A percentile compares a stretch with the other conserved stretches of the same genome.
These are phyloP conservation scores for Macrophomina tecta DNA, from an alignment of 2,329 filamentous ascomycete genomes.

Conservation along the genomic window DNA sequence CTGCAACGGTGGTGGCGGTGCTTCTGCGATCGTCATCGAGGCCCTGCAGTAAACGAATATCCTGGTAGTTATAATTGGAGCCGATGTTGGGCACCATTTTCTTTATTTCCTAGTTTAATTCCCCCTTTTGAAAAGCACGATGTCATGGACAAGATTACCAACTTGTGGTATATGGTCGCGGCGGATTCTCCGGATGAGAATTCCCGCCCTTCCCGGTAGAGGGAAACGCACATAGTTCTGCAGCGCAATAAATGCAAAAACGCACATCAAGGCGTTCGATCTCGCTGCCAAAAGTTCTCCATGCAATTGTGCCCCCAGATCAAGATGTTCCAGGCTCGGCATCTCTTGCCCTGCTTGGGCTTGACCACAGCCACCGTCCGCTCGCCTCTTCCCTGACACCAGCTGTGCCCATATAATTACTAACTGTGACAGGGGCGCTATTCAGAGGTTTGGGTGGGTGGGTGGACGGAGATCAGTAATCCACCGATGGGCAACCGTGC, in stretches of 20 bases:
- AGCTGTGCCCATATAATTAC: too few species aligned
- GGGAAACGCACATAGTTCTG: slow-evolving; percentile 7
- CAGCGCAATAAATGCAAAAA: slow-evolving; percentile 4
- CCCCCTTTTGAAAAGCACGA: slow-evolving; percentile 10
- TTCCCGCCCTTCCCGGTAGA: neutral
- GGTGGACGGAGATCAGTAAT: too few species aligned
- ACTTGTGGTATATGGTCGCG: slow-evolving; percentile 12
- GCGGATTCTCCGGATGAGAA: slow-evolving; percentile 3
- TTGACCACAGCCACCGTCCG: too few species aligned
- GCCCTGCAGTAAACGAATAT: slow-evolving; percentile 40
- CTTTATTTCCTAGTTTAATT: slow-evolving; percentile 19
- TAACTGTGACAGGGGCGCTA: too few species aligned
- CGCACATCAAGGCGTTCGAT: neutral
- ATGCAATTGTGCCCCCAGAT: neutral
- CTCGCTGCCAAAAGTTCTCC: neutral
- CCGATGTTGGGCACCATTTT: neutral
- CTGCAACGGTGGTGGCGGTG: slow-evolving; percentile 97
- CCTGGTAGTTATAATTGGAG: neutral
- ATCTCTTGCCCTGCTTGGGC: neutral
- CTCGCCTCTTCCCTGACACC: too few species aligned
- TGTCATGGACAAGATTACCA: slow-evolving; percentile 23
- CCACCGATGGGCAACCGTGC: too few species aligned
- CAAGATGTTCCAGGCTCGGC: too few species aligned
- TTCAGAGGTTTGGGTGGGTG: too few species aligned
- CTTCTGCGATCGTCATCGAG: slow-evolving; percentile 92